Conservation (phyloP, 2,329 filamentous ascomycete species). For the Nannizziopsis barbatae region DNA sequence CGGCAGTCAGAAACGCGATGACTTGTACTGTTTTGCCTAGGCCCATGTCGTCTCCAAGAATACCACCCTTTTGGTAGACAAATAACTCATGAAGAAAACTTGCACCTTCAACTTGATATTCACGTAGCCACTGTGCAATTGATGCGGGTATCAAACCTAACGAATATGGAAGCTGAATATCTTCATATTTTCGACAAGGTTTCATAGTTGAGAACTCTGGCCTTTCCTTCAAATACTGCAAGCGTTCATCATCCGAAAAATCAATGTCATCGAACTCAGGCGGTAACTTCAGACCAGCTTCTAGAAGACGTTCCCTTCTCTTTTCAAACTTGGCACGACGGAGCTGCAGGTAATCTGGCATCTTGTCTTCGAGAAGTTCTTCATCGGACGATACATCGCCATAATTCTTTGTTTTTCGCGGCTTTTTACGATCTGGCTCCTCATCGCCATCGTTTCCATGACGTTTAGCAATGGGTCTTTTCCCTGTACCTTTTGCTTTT, state of each 20-base stretch:
- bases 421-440: conserved; percentile 13
- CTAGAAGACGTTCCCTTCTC: conserved; percentile 47
- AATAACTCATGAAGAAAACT: conserved; percentile 80
- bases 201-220: conserved; percentile 55
- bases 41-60: conserved; percentile 95
- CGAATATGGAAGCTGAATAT: conserved; percentile 64
- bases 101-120: conserved; percentile 81
- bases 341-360: conserved; percentile 62
- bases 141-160: conserved; percentile 73
- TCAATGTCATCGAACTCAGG: conserved; percentile 65
- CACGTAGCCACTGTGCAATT: conserved; percentile 81
- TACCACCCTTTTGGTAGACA: conserved; percentile 78
- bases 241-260: conserved; percentile 59
- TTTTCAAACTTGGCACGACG: conserved; percentile 61
- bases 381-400: conserved; percentile 43
- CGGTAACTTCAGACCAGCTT: conserved; percentile 61
- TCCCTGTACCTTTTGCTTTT: conserved; percentile 38
- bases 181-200: conserved; percentile 58
- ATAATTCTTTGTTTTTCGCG: conserved; percentile 31
- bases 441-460: conserved; percentile 20
- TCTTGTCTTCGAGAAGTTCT: conserved; percentile 44
- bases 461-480: conserved; percentile 29
- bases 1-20: conserved; percentile 77
- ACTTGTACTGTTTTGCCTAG: conserved; percentile 95
- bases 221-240: conserved; percentile 54